Evolutionary conservation across 139 green algal genomes (phyloP).

Genomic region (Eudorina sp.): DNA sequence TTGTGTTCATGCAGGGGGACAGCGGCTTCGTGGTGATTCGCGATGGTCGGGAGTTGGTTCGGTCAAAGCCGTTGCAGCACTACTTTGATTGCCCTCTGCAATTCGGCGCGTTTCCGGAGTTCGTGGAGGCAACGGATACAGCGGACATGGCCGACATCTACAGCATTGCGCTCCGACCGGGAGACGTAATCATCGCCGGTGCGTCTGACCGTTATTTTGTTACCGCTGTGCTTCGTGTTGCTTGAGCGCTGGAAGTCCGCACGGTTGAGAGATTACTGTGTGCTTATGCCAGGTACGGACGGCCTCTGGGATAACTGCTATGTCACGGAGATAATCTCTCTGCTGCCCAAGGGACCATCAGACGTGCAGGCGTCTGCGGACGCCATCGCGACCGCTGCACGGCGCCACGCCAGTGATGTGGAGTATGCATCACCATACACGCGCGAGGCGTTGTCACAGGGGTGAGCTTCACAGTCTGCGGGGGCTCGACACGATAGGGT

Average conservation of each 20-base stretch:
- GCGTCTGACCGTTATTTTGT: neutral
- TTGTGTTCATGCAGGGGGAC: conserved; percentile 75
- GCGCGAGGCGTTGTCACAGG: conserved; percentile 75
- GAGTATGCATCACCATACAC: conserved; percentile 86
- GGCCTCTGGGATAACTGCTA: conserved; percentile 84
- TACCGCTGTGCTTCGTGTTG: neutral
- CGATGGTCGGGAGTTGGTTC: conserved; percentile 67
- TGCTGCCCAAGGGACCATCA: conserved; percentile 45
- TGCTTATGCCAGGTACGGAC: conserved; percentile 73
- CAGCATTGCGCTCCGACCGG: conserved; percentile 63
- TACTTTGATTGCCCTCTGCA: conserved; percentile 88
- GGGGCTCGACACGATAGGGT: too few relatives aligned
- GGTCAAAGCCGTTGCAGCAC: conserved; percentile 71
- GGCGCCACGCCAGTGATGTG: conserved; percentile 62
- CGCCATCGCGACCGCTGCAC: conserved; percentile 47
- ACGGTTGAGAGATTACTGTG: too few relatives aligned
- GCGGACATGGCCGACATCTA: conserved; percentile 76
- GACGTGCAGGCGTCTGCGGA: conserved; percentile 60
- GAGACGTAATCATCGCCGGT: conserved; percentile 79
- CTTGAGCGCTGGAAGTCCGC: too few relatives aligned
- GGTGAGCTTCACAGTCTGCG: too few relatives aligned
- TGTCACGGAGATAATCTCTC: conserved; percentile 58
- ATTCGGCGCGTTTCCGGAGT: conserved; percentile 79
- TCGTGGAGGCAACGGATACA: conserved; percentile 78
- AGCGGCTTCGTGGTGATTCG: conserved; percentile 87